Percentiles rank a stretch among this genome's conserved stretches.
These are phyloP conservation scores for Fagopyrum homotropicum DNA, from an alignment of 148 eudicot species.

Conservation along the genomic window DNA sequence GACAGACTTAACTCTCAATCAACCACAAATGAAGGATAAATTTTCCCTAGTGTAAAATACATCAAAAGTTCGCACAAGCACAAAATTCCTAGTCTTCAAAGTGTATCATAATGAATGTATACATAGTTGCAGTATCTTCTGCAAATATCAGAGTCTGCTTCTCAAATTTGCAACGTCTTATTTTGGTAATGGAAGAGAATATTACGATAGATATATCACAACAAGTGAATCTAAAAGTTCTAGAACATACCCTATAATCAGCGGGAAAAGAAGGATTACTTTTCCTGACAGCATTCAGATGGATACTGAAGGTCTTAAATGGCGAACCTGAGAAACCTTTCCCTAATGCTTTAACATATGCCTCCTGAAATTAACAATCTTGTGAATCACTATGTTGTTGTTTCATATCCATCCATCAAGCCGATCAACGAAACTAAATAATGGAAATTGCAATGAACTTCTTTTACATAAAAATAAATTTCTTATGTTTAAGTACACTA, in stretches of 20 bases:
- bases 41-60: not conserved
- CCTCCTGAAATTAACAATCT: conserved; percentile 45
- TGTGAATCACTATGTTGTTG: not conserved
- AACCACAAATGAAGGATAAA: not conserved
- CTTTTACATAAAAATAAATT: not conserved
- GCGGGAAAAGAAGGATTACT: conserved; percentile 13
- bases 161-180: not conserved
- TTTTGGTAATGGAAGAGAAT: not conserved
- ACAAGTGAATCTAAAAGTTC: not conserved
- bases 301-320: conserved; percentile 68
- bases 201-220: not conserved
- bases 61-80: too few relatives aligned
- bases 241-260: conserved; percentile 34
- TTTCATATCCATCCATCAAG: not conserved
- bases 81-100: too few relatives aligned
- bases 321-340: conserved; percentile 86
- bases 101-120: too few relatives aligned
- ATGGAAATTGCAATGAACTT: not conserved
- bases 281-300: conserved; percentile 17
- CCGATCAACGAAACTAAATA: not conserved
- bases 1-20: not conserved
- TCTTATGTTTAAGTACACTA: not conserved
- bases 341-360: conserved; percentile 92
- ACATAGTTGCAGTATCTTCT: too few relatives aligned
- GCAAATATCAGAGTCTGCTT: too few relatives aligned